Base-by-base conservation (phyloP, 2,329 filamentous ascomycete genomes). In the Pseudocercospora fijiensis region DNA sequence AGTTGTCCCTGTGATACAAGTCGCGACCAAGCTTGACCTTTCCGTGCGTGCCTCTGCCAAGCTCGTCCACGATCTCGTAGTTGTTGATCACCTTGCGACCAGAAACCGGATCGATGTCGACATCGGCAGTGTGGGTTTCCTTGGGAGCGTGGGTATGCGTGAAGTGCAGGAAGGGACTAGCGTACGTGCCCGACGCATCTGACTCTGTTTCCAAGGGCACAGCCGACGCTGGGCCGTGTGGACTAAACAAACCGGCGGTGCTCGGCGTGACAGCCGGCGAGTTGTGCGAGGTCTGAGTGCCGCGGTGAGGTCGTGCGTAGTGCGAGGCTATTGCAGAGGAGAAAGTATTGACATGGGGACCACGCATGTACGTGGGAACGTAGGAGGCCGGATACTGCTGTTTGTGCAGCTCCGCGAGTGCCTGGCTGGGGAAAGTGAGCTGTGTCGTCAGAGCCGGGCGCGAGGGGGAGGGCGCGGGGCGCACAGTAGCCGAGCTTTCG, bases 11-110 rank as follows among this genome's bases (percentile, higher is more conserved):
- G 27, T 60, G 92, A 61, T 88, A 82, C 52, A 92, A 82, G 75
- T 96, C 92, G 60, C 92, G 87, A 55, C 93, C 95, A 55, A 97
- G 84, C 79, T 99, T 99, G 74, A 99, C 95, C 80, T 98, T 99
- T 73, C 95, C 95, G 76, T 99, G 95, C 72, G 96, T 91, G 57
- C 95, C 95, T 64, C 95, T 90, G 61, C 95, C 95, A 60, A 99
- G 91, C 78, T 99, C 95, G 76, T 96, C 91, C 69, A 98, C 90
- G 71, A 99, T 91, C 78, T 97, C 92, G 79, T 99, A 99, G 75
- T 97, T 90, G 74, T 99, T 99, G 82, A 99, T 96, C 59, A 93
- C 84, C 80, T 99, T 99, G 67, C 95, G 91, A 64, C 95, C 95
- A 4, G 94, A 96, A 67, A 92, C 84, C 60, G 86, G 86, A 77